A percentile compares a stretch with the other conserved stretches of the same genome.
phyloP scores from a whole-genome alignment of 805 yeast genomes.

The Ogataea sp. region DNA sequence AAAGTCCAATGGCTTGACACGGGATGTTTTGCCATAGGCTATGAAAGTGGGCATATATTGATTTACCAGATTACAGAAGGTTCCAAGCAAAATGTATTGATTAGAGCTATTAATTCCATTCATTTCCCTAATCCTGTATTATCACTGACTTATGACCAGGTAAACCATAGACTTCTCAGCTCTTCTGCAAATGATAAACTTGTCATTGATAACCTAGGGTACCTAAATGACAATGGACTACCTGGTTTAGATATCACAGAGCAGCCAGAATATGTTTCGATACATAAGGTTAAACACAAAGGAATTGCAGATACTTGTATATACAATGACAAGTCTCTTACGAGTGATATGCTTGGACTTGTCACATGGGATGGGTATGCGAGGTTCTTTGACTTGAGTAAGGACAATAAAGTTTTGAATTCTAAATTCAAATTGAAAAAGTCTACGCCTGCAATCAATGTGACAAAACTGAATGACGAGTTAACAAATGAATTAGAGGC shows the following conservation, averaged over 20 bases:
- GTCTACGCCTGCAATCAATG: conserved; percentile 16
- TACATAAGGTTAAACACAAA: conserved; percentile 24
- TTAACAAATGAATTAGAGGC: neutral
- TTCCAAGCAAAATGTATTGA: too few species aligned
- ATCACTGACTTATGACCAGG: conserved; percentile 27
- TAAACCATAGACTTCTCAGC: conserved; percentile 23
- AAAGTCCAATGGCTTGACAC: conserved; percentile 32
- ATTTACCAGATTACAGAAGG: too few species aligned
- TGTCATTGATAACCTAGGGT: conserved; percentile 16
- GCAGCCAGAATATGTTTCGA: conserved; percentile 1
- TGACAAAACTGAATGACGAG: conserved; percentile 4
- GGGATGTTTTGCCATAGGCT: conserved; percentile 43
- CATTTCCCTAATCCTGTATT: conserved; percentile 52
- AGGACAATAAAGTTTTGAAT: conserved; percentile 6
- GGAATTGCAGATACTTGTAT: conserved; percentile 26
- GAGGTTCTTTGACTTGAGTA: conserved; percentile 22
- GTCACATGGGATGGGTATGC: conserved; percentile 48
- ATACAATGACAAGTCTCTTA: conserved; percentile 7
- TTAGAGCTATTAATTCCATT: conserved; percentile 14
- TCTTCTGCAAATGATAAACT: conserved; percentile 43
- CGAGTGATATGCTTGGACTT: conserved; percentile 18
- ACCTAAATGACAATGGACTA: neutral
- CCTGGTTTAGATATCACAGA: conserved; percentile 3
- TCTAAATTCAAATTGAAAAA: conserved; percentile 18
- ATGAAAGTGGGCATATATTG: conserved; percentile 62